phyloP scores from a whole-genome alignment of 371 early-diverging fungal species.

The Mucor lusitanicus region DNA sequence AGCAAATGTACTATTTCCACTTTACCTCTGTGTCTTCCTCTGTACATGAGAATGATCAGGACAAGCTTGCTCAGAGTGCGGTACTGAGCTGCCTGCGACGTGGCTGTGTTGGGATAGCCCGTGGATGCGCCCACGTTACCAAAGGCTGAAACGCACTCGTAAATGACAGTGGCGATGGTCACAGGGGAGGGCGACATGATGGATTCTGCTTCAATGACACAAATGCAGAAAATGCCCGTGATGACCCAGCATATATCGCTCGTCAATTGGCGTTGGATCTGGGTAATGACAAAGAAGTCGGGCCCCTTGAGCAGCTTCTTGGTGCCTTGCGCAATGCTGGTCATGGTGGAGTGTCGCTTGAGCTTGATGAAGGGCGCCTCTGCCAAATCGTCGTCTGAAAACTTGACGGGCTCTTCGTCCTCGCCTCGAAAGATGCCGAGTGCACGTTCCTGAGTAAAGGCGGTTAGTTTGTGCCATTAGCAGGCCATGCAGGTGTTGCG shows the following conservation, averaged over 20 bases:
- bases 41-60: slow-evolving; percentile 41
- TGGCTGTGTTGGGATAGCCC: slow-evolving; percentile 38
- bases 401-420: slow-evolving; percentile 28
- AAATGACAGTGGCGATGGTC: slow-evolving; percentile 39
- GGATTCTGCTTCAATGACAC: slow-evolving; percentile 30
- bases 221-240: slow-evolving; percentile 36
- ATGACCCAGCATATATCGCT: slow-evolving; percentile 52
- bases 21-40: slow-evolving; percentile 47
- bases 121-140: slow-evolving; percentile 44
- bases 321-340: slow-evolving; percentile 38
- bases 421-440: slow-evolving; percentile 48
- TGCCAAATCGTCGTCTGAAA: slow-evolving; percentile 29
- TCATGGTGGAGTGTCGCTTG: slow-evolving; percentile 42
- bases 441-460: slow-evolving; percentile 38
- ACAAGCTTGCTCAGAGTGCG: slow-evolving; percentile 40
- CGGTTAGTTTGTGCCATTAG: not conserved
- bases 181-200: slow-evolving; percentile 44
- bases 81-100: slow-evolving; percentile 43
- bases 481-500: not conserved
- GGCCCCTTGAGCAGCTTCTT: slow-evolving; percentile 36
- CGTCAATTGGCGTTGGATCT: slow-evolving; percentile 45
- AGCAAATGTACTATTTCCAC: not conserved
- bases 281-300: slow-evolving; percentile 46
- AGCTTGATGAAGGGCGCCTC: slow-evolving; percentile 39
- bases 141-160: slow-evolving; percentile 49